phyloP scores from a whole-genome alignment of 228 moss, liverwort and hornwort species.

The Sphagnum magellanicum region DNA sequence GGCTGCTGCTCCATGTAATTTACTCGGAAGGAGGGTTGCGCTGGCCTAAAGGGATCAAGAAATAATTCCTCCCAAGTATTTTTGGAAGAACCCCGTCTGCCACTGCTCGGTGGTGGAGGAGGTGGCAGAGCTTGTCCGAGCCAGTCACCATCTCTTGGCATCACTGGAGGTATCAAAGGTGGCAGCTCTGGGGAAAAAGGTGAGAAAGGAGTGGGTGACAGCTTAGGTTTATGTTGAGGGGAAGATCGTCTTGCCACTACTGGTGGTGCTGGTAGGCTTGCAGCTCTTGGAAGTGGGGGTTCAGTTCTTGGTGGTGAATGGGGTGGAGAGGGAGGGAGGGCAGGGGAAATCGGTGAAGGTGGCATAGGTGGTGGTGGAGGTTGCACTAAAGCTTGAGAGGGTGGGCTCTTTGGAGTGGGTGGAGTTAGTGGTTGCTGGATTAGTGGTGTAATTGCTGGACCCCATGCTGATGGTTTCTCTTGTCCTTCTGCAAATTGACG shows the following conservation, averaged over 20 bases:
- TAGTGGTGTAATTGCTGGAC: slow-evolving; percentile 12
- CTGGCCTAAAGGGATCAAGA: slow-evolving; percentile 59
- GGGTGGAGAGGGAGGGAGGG: slow-evolving; percentile 31
- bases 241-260: no score
- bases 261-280: no score
- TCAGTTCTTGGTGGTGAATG: slow-evolving; percentile 6
- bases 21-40: slow-evolving; percentile 25
- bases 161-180: slow-evolving; percentile 28
- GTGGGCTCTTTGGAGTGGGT: no score
- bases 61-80: slow-evolving; percentile 66
- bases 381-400: no score
- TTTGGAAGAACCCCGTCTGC: slow-evolving; percentile 24
- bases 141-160: slow-evolving; percentile 44
- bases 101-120: slow-evolving; percentile 12
- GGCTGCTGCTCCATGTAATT: slow-evolving; percentile 41
- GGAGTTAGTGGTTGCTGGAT: no score
- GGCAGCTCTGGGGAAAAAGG: slow-evolving; percentile 36
- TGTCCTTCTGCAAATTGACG: slow-evolving; percentile 73
- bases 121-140: slow-evolving; percentile 3
- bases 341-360: slow-evolving; percentile 4
- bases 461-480: slow-evolving; percentile 25
- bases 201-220: slow-evolving; percentile 14
- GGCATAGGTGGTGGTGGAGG: no score
- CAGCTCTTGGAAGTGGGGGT: slow-evolving; percentile 21
- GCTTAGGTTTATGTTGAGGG: slow-evolving; percentile 1